Evolutionary conservation across 257 asterid genomes (phyloP).

Genomic region (Rauvolfia tetraphylla): DNA sequence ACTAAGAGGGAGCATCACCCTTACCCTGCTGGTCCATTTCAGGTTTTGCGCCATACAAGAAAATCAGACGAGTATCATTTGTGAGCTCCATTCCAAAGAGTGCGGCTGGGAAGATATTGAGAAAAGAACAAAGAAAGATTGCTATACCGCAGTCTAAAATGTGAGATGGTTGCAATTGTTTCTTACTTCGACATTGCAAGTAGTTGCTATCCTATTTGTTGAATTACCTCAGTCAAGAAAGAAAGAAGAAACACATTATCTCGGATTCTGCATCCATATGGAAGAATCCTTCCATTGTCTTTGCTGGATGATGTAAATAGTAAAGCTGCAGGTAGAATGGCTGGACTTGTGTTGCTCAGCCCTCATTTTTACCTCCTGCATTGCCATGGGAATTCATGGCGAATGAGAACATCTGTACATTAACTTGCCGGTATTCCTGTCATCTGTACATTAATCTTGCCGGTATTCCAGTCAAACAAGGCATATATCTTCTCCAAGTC

Average conservation of each 20-base stretch:
- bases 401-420: too few species aligned
- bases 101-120: slow-evolving; percentile 50
- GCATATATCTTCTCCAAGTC: too few species aligned
- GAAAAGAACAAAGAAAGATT: slow-evolving; percentile 39
- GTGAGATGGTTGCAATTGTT: slow-evolving; percentile 6
- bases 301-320: too few species aligned
- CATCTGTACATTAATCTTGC: too few species aligned
- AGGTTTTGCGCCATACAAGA: slow-evolving; percentile 63
- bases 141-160: slow-evolving; percentile 32
- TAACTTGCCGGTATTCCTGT: too few species aligned
- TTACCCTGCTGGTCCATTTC: background rate
- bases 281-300: background rate
- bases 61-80: slow-evolving; percentile 46
- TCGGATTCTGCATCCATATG: too few species aligned
- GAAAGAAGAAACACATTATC: too few species aligned
- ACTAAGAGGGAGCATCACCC: background rate
- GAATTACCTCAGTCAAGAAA: background rate
- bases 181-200: background rate
- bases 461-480: too few species aligned
- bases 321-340: too few species aligned
- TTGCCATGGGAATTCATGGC: background rate
- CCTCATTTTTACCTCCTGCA: background rate
- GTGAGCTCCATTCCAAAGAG: slow-evolving; percentile 43
- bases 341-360: background rate
- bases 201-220: background rate